Evolutionary conservation across 805 yeast species (phyloP).

Genomic region (Candida gorgasii): DNA sequence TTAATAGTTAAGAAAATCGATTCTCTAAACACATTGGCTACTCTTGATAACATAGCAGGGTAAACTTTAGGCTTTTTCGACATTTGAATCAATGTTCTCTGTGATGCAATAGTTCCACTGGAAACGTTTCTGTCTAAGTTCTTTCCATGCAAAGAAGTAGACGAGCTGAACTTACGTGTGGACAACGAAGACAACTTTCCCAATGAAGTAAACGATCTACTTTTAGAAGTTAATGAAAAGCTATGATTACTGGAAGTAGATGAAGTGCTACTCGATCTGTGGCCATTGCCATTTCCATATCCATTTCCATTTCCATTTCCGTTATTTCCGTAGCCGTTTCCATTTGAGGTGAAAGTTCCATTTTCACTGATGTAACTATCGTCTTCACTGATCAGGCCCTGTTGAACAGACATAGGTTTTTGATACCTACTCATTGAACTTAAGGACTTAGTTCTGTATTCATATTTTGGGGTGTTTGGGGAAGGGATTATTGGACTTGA

Average conservation of each 20-base stretch:
- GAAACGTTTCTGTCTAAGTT: slow-evolving; percentile 33
- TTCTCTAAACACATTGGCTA: slow-evolving; percentile 75
- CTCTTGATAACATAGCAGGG: slow-evolving; percentile 86
- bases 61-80: slow-evolving; percentile 69
- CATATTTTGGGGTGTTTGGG: slow-evolving; percentile 16
- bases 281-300: slow-evolving; percentile 12
- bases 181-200: slow-evolving; percentile 43
- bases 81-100: slow-evolving; percentile 42
- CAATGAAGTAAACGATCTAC: slow-evolving; percentile 43
- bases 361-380: slow-evolving; percentile 15
- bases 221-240: slow-evolving; percentile 39
- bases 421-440: slow-evolving; percentile 22
- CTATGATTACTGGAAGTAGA: slow-evolving; percentile 30
- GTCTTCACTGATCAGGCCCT: slow-evolving; percentile 12
- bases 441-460: slow-evolving; percentile 31
- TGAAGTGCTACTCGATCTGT: slow-evolving; percentile 14
- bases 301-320: not conserved
- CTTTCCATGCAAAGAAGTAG: slow-evolving; percentile 29
- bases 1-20: slow-evolving; percentile 70
- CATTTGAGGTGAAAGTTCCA: slow-evolving; percentile 4
- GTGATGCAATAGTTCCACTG: slow-evolving; percentile 28
- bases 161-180: slow-evolving; percentile 39
- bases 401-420: slow-evolving; percentile 15
- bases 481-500: slow-evolving; percentile 26
- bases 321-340: not conserved